Percentiles rank a stretch among this genome's conserved stretches.
Evolutionary conservation across 306 rosid species (phyloP).

Genomic region (Malus asiatica): DNA sequence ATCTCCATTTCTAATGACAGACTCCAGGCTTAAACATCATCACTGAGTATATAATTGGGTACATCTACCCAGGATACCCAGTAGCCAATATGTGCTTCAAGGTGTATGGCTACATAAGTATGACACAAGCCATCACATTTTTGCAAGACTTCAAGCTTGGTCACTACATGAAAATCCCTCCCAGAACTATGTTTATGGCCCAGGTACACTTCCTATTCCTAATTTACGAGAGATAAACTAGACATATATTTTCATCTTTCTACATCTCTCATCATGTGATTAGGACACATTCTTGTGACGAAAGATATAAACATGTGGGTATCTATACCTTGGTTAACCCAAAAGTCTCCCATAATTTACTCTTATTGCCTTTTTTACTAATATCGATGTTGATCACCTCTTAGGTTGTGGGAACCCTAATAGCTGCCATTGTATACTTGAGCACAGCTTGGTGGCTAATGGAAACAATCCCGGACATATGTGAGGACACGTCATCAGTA

Average conservation of each 20-base stretch:
- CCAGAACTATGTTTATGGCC: constrained; percentile 92
- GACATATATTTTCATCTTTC: background rate
- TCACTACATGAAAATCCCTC: constrained; percentile 98
- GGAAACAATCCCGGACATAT: constrained; percentile 79
- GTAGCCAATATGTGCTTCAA: constrained; percentile 97
- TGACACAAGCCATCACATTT: constrained; percentile 80
- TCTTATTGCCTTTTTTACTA: no score
- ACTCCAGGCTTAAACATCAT: constrained; percentile 81
- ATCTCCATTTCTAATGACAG: constrained; percentile 15
- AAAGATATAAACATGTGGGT: background rate
- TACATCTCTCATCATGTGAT: background rate
- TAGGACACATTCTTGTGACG: background rate
- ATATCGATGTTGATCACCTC: background rate
- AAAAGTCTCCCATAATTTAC: background rate
- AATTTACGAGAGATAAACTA: background rate
- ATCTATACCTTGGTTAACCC: background rate
- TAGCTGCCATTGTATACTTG: constrained; percentile 59
- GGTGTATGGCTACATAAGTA: constrained; percentile 87
- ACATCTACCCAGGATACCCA: constrained; percentile 88
- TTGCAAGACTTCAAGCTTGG: constrained; percentile 93
- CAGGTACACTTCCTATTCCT: constrained; percentile 37
- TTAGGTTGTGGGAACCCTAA: constrained; percentile 69
- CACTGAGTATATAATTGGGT: constrained; percentile 83
- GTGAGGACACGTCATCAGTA: constrained; percentile 57
- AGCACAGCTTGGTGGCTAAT: constrained; percentile 92